phyloP scores from a whole-genome alignment of 2,329 filamentous ascomycete genomes.

The Aureobasidium sp. region DNA sequence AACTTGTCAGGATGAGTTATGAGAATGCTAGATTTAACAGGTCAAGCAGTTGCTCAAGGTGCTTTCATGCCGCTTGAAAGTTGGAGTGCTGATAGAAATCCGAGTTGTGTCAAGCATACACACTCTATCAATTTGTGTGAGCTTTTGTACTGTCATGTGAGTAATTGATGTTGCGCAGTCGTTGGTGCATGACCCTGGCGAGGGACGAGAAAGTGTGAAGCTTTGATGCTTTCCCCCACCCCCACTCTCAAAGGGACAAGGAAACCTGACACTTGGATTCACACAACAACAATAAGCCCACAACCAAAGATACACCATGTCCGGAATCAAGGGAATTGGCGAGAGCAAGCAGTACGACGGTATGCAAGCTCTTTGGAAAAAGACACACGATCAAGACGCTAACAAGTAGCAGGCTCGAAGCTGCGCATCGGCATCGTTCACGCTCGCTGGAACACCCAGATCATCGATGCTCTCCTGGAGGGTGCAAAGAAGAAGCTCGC shows the following conservation, averaged over 20 bases:
- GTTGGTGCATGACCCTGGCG: neutral
- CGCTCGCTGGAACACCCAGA: constrained; percentile 85
- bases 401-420: constrained; percentile 37
- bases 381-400: constrained; percentile 13
- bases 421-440: constrained; percentile 93
- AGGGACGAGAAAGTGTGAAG: neutral
- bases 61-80: too few relatives aligned
- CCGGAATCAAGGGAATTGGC: constrained; percentile 57
- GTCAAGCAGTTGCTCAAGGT: too few relatives aligned
- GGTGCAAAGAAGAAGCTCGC: constrained; percentile 74
- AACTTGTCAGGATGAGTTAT: too few relatives aligned
- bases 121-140: neutral
- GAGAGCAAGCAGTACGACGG: constrained; percentile 52
- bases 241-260: neutral
- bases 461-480: constrained; percentile 77
- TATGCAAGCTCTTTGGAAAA: constrained; percentile 23
- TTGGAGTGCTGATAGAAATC: too few relatives aligned
- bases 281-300: neutral
- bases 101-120: neutral
- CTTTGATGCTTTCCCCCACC: neutral
- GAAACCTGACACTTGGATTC: neutral
- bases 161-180: neutral
- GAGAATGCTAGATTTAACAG: too few relatives aligned
- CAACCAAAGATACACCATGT: constrained; percentile 32
- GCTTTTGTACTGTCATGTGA: too few relatives aligned